Percentiles rank a stretch among this genome's conserved stretches.
phyloP scores from a whole-genome alignment of 139 green algal genomes.

The Chlamydomonas asymmetrica region DNA sequence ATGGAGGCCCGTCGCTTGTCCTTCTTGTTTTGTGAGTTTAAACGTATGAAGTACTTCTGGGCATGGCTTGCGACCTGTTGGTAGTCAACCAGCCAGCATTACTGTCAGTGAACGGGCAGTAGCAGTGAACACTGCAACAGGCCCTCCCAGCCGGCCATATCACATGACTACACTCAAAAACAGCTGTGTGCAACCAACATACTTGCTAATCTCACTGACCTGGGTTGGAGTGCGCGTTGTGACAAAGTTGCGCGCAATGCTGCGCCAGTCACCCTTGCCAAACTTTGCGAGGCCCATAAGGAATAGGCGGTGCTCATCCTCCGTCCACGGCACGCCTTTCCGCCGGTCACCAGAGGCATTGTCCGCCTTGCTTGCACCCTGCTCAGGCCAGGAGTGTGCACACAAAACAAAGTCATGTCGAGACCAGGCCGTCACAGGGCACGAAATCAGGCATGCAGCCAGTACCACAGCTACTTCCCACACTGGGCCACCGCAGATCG shows the following conservation, averaged over 20 bases:
- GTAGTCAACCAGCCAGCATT: no score
- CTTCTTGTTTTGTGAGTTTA: conserved; percentile 88
- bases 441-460: no score
- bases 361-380: conserved; percentile 25
- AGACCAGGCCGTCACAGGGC: not conserved
- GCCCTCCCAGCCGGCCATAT: not conserved
- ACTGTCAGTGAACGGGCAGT: no score
- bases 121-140: no score
- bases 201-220: no score
- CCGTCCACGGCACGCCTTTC: conserved; percentile 94
- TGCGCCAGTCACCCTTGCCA: conserved; percentile 94
- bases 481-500: conserved; percentile 5
- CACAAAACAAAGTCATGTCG: not conserved
- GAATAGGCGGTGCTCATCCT: conserved; percentile 94
- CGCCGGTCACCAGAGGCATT: conserved; percentile 48
- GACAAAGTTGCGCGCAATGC: conserved; percentile 92
- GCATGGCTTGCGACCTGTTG: conserved; percentile 86
- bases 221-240: conserved; percentile 90
- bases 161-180: no score
- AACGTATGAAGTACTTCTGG: conserved; percentile 95
- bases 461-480: no score
- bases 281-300: conserved; percentile 91
- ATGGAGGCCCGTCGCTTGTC: conserved; percentile 84
- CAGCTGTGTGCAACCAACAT: no score
- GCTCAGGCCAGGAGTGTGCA: not conserved